Evolutionary conservation across 2,329 filamentous ascomycete genomes (phyloP).

Genomic region (Claviceps fusiformis): DNA sequence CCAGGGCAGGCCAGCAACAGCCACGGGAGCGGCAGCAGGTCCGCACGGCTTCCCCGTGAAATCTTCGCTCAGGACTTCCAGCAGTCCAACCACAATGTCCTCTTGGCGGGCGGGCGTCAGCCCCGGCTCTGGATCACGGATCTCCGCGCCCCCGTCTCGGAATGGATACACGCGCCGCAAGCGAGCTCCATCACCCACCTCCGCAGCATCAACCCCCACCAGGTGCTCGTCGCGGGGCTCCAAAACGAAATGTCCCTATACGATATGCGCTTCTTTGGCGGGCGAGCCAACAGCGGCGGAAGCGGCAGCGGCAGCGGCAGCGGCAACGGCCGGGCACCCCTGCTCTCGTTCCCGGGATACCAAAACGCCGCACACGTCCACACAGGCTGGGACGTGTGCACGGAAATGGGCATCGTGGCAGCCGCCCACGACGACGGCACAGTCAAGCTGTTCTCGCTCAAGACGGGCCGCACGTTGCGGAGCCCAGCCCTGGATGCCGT

Average conservation of each 20-base stretch:
- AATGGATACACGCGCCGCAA: conserved; percentile 22
- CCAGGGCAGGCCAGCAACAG: conserved; percentile 6
- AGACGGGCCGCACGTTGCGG: conserved; percentile 27
- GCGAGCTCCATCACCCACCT: conserved; percentile 34
- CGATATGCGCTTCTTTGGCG: conserved; percentile 34
- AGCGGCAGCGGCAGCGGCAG: neutral
- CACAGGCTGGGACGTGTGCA: conserved; percentile 38
- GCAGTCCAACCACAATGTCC: conserved; percentile 25
- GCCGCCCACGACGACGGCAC: conserved; percentile 38
- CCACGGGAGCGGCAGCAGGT: conserved; percentile 1
- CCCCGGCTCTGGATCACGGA: conserved; percentile 33
- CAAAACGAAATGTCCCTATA: conserved; percentile 38
- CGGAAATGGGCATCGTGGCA: conserved; percentile 35
- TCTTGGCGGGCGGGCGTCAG: conserved; percentile 39
- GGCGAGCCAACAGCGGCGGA: conserved; percentile 10
- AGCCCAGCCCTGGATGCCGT: conserved; percentile 14
- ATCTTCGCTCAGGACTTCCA: conserved; percentile 38
- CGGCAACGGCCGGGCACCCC: conserved; percentile 20
- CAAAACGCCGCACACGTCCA: conserved; percentile 33
- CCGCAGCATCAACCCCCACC: conserved; percentile 31
- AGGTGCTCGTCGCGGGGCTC: conserved; percentile 40
- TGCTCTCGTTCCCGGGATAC: conserved; percentile 36
- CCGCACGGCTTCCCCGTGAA: conserved; percentile 17
- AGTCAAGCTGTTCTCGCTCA: conserved; percentile 35
- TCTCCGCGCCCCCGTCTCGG: conserved; percentile 22